Percentiles rank a stretch among this genome's conserved stretches.
Evolutionary conservation across 1,139 yeast genomes (phyloP).

Genomic region (Sugiyamaella paludigena): DNA sequence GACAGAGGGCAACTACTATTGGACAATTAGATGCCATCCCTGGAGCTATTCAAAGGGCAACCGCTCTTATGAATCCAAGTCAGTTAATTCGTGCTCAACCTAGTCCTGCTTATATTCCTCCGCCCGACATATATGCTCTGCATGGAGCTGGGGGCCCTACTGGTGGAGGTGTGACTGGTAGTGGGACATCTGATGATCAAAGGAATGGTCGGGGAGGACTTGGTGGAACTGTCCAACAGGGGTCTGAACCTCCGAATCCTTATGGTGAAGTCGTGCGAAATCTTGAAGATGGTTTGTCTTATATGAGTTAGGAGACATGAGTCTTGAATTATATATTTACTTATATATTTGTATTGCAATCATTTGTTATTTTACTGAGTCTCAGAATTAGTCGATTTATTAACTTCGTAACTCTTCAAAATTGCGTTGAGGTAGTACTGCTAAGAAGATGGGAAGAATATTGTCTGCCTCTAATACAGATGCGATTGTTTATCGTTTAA

Average conservation of each 20-base stretch:
- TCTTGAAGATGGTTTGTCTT: slow-evolving; percentile 34
- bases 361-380: too few species aligned
- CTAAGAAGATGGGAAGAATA: too few species aligned
- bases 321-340: neutral
- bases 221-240: neutral
- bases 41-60: slow-evolving; percentile 43
- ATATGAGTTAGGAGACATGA: slow-evolving; percentile 10
- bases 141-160: slow-evolving; percentile 12
- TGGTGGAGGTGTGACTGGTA: slow-evolving; percentile 4
- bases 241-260: slow-evolving; percentile 6
- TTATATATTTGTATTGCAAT: neutral
- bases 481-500: too few species aligned
- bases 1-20: slow-evolving; percentile 43
- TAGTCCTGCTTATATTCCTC: slow-evolving; percentile 43
- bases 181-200: slow-evolving; percentile 8
- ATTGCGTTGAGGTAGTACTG: too few species aligned
- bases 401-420: too few species aligned
- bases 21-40: slow-evolving; percentile 43
- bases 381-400: too few species aligned
- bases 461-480: too few species aligned
- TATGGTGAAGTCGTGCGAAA: slow-evolving; percentile 35
- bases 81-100: slow-evolving; percentile 42
- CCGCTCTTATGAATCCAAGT: slow-evolving; percentile 41
- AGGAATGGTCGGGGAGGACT: slow-evolving; percentile 9
- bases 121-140: slow-evolving; percentile 36